Conservation (phyloP, 805 yeast genomes). For the Groenewaldozyma salmanticensis region DNA sequence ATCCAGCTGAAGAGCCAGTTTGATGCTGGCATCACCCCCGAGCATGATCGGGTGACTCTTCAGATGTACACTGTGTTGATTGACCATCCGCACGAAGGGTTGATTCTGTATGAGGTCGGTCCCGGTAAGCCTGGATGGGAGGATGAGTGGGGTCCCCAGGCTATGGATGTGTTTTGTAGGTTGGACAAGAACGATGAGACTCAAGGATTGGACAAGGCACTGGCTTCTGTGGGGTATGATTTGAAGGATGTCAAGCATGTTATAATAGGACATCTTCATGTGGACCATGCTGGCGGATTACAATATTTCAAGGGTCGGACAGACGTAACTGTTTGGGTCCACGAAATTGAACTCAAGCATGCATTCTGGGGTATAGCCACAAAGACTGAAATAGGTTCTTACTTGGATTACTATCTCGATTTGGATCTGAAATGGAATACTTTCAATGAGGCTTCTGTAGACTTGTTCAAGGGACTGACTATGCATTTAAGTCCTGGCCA, state of each 20-base stretch:
- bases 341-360: conserved; percentile 2
- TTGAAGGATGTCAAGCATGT: conserved; percentile 1
- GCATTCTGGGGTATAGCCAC: conserved; percentile 2
- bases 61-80: neutral
- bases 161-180: neutral
- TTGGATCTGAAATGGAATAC: conserved; percentile 2
- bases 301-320: neutral
- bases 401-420: conserved; percentile 1
- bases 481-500: neutral
- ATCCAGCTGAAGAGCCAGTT: neutral
- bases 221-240: neutral
- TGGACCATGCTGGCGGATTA: conserved; percentile 2
- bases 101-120: neutral
- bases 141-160: neutral
- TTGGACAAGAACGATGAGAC: neutral
- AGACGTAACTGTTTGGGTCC: conserved; percentile 2
- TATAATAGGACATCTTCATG: conserved; percentile 1
- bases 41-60: neutral
- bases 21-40: neutral
- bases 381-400: neutral
- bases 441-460: neutral
- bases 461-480: neutral
- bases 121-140: neutral
- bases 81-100: neutral
- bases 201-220: neutral